phyloP scores from a whole-genome alignment of 352 stramenopile genomes.

The Phytophthora agathidicida region DNA sequence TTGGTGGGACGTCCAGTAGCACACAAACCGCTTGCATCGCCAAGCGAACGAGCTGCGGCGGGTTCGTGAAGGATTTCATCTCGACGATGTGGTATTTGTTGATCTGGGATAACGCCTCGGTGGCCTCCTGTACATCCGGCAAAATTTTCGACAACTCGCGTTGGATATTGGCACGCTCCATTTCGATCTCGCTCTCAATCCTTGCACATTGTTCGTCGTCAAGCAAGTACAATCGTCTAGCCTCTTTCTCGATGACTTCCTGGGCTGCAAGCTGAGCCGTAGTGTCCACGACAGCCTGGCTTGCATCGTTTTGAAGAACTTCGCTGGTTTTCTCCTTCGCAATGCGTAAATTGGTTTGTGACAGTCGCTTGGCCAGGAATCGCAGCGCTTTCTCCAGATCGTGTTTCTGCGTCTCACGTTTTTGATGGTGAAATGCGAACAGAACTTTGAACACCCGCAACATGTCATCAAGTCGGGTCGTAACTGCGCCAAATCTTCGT shows the following conservation, averaged over 20 bases:
- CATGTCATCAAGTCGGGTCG: slow-evolving; percentile 56
- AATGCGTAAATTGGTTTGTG: slow-evolving; percentile 36
- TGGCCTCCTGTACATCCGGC: slow-evolving; percentile 61
- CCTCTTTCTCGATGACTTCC: slow-evolving; percentile 48
- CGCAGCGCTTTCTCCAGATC: slow-evolving; percentile 19
- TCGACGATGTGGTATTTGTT: slow-evolving; percentile 84
- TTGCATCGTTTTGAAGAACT: slow-evolving; percentile 39
- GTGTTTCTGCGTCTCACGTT: slow-evolving; percentile 24
- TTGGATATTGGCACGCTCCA: slow-evolving; percentile 60
- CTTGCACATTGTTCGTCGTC: slow-evolving; percentile 59
- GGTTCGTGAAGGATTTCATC: slow-evolving; percentile 81
- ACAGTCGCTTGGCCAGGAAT: slow-evolving; percentile 34
- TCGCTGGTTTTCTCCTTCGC: slow-evolving; percentile 45
- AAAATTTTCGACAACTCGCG: slow-evolving; percentile 64
- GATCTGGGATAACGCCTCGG: slow-evolving; percentile 68
- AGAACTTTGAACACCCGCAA: slow-evolving; percentile 47
- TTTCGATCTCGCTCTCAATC: slow-evolving; percentile 65
- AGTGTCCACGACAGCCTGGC: slow-evolving; percentile 36
- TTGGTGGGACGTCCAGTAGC: slow-evolving; percentile 57
- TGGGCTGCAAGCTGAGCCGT: slow-evolving; percentile 30
- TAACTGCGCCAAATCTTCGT: slow-evolving; percentile 30
- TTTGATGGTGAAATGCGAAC: slow-evolving; percentile 50
- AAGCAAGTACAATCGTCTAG: slow-evolving; percentile 51
- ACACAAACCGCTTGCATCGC: slow-evolving; percentile 82
- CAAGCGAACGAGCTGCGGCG: slow-evolving; percentile 71